Evolutionary conservation across 1,284 basidiomycete species (phyloP).

Genomic region (Trichosporon coremiiforme): DNA sequence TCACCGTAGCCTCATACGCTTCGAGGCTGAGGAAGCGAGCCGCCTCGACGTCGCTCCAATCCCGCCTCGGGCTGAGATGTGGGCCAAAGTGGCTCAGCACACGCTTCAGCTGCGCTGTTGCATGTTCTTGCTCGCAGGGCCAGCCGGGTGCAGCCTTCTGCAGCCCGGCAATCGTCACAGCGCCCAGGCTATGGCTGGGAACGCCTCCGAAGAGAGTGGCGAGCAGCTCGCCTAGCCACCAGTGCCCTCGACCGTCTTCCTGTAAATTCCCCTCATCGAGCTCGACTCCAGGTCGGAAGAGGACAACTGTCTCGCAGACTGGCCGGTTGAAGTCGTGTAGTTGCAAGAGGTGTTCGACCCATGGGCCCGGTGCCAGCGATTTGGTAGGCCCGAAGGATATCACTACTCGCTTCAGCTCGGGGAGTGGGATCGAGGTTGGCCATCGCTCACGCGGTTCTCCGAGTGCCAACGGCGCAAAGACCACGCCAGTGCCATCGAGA

Average conservation of each 20-base stretch:
- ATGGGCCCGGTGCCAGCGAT: background rate
- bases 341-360: background rate
- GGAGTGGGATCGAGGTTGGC: background rate
- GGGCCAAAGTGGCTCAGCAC: background rate
- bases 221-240: slow-evolving; percentile 4
- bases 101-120: background rate
- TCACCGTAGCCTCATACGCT: background rate
- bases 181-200: background rate
- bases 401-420: background rate
- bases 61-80: background rate
- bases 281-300: background rate
- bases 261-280: background rate
- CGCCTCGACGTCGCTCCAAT: slow-evolving; percentile 5
- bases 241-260: background rate
- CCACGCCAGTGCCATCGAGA: background rate
- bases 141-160: background rate
- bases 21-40: slow-evolving; percentile 8
- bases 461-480: background rate
- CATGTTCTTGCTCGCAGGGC: background rate
- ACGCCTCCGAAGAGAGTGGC: background rate
- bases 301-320: background rate
- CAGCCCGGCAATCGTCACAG: background rate
- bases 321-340: background rate
- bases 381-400: background rate
- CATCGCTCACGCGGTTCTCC: slow-evolving; percentile 2